These are phyloP conservation scores for Dioscorea dumetorum DNA, from an alignment of 106 monocot species.

Conservation along the genomic window DNA sequence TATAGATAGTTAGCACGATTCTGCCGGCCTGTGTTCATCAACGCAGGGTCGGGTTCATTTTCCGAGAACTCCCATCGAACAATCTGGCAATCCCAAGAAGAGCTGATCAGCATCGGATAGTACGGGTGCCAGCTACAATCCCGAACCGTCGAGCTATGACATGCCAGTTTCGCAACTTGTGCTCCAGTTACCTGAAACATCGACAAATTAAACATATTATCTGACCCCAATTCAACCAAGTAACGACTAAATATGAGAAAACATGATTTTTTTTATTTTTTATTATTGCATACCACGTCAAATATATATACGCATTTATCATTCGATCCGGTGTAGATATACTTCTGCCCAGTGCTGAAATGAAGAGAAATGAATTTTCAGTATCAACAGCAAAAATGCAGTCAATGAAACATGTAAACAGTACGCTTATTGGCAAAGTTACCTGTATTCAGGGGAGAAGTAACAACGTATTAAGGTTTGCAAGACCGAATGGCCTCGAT, in stretches of 20 bases:
- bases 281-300: background rate
- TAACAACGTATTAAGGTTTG: conserved; percentile 85
- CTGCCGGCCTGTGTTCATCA: background rate
- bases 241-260: background rate
- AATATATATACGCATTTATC: conserved; percentile 40
- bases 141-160: conserved; percentile 30
- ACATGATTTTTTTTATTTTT: too few species aligned
- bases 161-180: conserved; percentile 30
- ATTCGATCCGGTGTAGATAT: conserved; percentile 88
- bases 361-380: background rate
- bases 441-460: conserved; percentile 81
- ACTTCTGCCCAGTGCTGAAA: conserved; percentile 82
- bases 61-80: conserved; percentile 56
- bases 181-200: conserved; percentile 41
- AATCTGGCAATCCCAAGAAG: conserved; percentile 49
- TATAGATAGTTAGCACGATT: background rate
- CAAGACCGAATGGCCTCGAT: conserved; percentile 78
- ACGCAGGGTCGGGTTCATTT: conserved; percentile 10
- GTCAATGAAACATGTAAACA: too few species aligned
- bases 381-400: too few species aligned
- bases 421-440: background rate
- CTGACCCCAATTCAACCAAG: too few species aligned
- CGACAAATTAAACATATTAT: background rate
- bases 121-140: conserved; percentile 68
- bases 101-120: conserved; percentile 42